Evolutionary conservation across 495 filamentous ascomycete genomes (phyloP).

Genomic region (Trichoderma virens): DNA sequence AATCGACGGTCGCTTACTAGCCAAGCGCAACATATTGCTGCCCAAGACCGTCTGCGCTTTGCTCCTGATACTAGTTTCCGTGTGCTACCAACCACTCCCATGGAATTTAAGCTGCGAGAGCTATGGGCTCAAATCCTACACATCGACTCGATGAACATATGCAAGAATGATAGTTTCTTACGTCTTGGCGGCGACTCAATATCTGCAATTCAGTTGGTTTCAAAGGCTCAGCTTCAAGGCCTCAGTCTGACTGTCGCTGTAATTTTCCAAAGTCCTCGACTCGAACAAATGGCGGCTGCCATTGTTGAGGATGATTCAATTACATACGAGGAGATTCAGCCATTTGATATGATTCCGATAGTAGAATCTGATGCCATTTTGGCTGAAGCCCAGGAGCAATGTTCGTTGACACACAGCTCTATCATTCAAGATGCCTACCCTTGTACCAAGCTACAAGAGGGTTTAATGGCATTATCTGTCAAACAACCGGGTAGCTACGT

Average conservation of each 20-base stretch:
- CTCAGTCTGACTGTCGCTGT: not conserved
- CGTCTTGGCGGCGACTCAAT: conserved; percentile 1
- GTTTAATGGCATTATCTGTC: conserved; percentile 14
- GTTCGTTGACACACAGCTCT: not conserved
- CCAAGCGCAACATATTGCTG: not conserved
- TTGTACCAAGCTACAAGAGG: conserved; percentile 50
- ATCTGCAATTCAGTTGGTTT: not conserved
- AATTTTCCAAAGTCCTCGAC: conserved; percentile 39
- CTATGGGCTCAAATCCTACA: not conserved
- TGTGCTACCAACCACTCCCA: not conserved
- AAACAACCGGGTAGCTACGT: not conserved
- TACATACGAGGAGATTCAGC: too few species aligned
- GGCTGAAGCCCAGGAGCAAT: too few species aligned
- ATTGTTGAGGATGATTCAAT: too few species aligned
- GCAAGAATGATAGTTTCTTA: not conserved
- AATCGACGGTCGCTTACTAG: not conserved
- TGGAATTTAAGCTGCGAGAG: not conserved
- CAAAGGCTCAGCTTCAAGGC: not conserved
- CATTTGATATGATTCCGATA: not conserved
- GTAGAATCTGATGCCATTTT: not conserved
- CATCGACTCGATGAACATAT: not conserved
- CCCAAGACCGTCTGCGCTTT: conserved; percentile 16
- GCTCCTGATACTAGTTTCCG: conserved; percentile 19
- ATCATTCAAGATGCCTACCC: conserved; percentile 18
- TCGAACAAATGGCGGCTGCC: not conserved